phyloP scores from a whole-genome alignment of 192 early-diverging fungal species.

The Coemansia sp. region DNA sequence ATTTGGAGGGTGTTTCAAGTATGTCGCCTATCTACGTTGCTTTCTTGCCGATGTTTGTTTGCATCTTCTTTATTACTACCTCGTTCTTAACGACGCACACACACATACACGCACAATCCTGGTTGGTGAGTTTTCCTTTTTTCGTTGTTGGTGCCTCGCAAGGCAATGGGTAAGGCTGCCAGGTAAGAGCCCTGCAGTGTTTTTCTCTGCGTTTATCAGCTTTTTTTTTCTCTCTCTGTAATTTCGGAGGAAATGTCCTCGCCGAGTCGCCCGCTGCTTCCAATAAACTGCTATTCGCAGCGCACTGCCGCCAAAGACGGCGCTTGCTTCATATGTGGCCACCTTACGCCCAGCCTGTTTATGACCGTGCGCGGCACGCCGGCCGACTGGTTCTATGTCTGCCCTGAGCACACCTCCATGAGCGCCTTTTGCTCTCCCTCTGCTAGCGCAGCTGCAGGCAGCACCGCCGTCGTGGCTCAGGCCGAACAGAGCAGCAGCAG shows the following conservation, averaged over 20 bases:
- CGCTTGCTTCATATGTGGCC: constrained; percentile 29
- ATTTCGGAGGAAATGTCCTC: constrained; percentile 11
- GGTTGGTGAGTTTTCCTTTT: constrained; percentile 1
- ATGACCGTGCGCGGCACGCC: constrained; percentile 17
- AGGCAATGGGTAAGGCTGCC: not conserved
- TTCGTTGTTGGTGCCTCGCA: not conserved
- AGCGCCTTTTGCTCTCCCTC: constrained; percentile 17
- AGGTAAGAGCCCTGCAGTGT: not conserved
- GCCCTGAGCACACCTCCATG: constrained; percentile 4
- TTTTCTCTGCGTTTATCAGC: not conserved
- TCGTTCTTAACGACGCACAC: not conserved
- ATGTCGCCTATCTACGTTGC: not conserved
- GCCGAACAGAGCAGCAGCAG: not conserved
- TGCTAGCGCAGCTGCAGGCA: not conserved
- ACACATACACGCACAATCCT: not conserved
- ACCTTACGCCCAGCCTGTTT: constrained; percentile 15
- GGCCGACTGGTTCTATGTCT: constrained; percentile 45
- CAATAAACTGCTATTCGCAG: constrained; percentile 27
- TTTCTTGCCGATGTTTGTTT: not conserved
- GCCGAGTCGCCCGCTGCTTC: constrained; percentile 11
- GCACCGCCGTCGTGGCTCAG: not conserved
- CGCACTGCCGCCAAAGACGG: constrained; percentile 30
- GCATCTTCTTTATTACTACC: constrained; percentile 2
- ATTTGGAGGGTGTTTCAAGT: constrained; percentile 8
- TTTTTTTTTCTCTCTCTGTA: not conserved